Evolutionary conservation across 2,329 filamentous ascomycete genomes (phyloP).

Genomic region (Dothideomycetes sp.): DNA sequence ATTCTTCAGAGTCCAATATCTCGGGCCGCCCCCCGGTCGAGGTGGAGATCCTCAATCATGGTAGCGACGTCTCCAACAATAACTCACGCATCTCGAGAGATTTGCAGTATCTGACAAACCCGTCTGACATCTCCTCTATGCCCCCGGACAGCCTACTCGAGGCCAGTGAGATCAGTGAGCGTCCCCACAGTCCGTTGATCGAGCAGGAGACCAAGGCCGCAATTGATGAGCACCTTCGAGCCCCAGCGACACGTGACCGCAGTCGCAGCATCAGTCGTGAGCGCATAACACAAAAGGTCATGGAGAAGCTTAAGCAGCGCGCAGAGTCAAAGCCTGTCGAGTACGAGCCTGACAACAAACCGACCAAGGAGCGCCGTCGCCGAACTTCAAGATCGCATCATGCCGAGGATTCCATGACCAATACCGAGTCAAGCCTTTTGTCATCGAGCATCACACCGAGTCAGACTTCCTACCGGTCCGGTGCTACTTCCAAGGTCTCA

Average conservation of each 20-base stretch:
- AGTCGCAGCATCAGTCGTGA: constrained; percentile 57
- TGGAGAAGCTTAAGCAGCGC: constrained; percentile 51
- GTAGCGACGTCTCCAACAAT: constrained; percentile 54
- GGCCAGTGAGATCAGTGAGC: constrained; percentile 23
- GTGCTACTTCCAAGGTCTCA: constrained; percentile 45
- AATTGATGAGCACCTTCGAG: constrained; percentile 34
- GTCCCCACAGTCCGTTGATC: constrained; percentile 5
- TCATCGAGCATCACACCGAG: constrained; percentile 46
- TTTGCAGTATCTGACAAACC: constrained; percentile 52
- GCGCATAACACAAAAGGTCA: constrained; percentile 56
- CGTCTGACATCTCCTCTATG: constrained; percentile 81
- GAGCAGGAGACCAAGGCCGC: constrained; percentile 25
- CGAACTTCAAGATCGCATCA: constrained; percentile 36
- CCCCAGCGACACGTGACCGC: constrained; percentile 42
- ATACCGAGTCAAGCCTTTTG: constrained; percentile 51
- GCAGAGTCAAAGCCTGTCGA: constrained; percentile 32
- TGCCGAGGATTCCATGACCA: constrained; percentile 40
- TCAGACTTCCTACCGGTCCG: constrained; percentile 48
- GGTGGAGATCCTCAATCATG: constrained; percentile 68
- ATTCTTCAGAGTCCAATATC: constrained; percentile 72
- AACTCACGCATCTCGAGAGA: constrained; percentile 35
- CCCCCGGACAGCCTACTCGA: constrained; percentile 62
- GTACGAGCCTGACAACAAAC: constrained; percentile 20
- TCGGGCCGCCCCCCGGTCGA: constrained; percentile 63
- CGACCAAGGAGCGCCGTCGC: constrained; percentile 18